These are phyloP conservation scores for Gossypium thurberi DNA, from an alignment of 345 rosid genomes.

Conservation along the genomic window DNA sequence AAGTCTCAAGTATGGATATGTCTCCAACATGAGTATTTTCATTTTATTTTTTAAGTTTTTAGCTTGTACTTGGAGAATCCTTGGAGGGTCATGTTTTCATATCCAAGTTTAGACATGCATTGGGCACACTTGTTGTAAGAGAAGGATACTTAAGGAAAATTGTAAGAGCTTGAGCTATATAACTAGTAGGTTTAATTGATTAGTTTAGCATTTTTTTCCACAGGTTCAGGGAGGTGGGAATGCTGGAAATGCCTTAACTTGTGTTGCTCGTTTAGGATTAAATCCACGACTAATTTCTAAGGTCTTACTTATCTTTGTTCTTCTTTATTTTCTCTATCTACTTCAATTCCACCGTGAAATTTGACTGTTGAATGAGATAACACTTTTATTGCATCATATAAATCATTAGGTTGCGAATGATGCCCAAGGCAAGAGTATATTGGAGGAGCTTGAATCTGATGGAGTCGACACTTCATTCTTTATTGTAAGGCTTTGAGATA, in stretches of 20 bases:
- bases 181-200: conserved; percentile 6
- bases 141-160: neutral
- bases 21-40: neutral
- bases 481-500: conserved; percentile 7
- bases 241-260: conserved; percentile 60
- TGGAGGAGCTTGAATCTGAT: conserved; percentile 13
- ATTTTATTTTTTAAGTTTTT: neutral
- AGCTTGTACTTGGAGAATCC: neutral
- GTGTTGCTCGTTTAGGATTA: conserved; percentile 58
- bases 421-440: conserved; percentile 13
- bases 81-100: neutral
- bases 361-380: neutral
- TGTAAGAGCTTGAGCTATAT: neutral
- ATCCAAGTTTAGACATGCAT: neutral
- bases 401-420: conserved; percentile 16
- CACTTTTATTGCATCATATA: neutral
- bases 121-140: neutral
- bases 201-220: conserved; percentile 4
- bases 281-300: conserved; percentile 56
- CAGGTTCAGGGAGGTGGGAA: conserved; percentile 76
- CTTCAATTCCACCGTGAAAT: neutral
- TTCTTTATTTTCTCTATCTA: neutral
- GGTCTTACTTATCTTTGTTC: conserved; percentile 19
- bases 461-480: conserved; percentile 12
- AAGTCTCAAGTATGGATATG: neutral